Evolutionary conservation across 352 stramenopile species (phyloP).

Genomic region (Aphanomyces cochlioides): DNA sequence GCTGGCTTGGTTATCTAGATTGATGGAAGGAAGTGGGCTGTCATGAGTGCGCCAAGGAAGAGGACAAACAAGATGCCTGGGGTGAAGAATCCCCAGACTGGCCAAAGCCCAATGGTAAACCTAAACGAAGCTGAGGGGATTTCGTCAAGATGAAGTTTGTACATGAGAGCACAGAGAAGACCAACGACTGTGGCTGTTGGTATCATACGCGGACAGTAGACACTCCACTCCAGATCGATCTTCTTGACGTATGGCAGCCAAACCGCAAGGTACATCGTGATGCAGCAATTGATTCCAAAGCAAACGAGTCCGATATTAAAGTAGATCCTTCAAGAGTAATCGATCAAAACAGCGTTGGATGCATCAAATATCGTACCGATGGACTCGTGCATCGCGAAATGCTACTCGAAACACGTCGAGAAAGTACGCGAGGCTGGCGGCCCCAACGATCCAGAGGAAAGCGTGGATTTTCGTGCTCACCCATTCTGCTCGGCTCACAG

Average conservation of each 20-base stretch:
- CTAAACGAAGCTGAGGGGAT: conserved; percentile 36
- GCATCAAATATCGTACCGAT: conserved; percentile 35
- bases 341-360: not conserved
- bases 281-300: conserved; percentile 78
- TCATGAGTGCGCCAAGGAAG: conserved; percentile 89
- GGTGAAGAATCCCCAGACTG: conserved; percentile 89
- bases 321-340: conserved; percentile 48
- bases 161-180: conserved; percentile 48
- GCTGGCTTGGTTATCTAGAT: conserved; percentile 43
- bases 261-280: conserved; percentile 82
- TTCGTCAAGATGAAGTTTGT: not conserved
- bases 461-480: conserved; percentile 76
- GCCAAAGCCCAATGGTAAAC: conserved; percentile 88
- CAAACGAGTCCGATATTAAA: conserved; percentile 77
- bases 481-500: conserved; percentile 45
- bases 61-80: conserved; percentile 86
- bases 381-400: conserved; percentile 54
- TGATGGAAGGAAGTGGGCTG: conserved; percentile 89
- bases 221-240: conserved; percentile 81
- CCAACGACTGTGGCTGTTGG: conserved; percentile 75
- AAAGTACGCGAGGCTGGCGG: conserved; percentile 49
- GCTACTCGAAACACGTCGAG: conserved; percentile 72
- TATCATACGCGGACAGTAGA: conserved; percentile 92
- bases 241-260: conserved; percentile 84
- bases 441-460: conserved; percentile 62